Conservation (phyloP, 331 rosid species). For the Rosa hybrid region DNA sequence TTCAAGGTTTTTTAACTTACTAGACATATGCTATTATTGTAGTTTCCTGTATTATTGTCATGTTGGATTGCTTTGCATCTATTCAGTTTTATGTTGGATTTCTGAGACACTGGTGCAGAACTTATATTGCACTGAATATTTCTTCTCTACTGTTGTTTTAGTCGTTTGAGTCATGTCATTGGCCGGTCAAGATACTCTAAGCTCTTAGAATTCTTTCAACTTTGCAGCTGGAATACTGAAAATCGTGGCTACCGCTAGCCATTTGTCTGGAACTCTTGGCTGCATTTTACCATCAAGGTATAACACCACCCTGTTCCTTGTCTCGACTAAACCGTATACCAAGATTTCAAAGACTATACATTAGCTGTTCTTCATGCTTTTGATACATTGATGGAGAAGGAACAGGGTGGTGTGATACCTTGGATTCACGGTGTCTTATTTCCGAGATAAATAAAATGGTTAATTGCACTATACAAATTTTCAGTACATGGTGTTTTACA, state of each 20-base stretch:
- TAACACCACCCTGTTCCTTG: too few relatives aligned
- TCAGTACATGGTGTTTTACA: too few relatives aligned
- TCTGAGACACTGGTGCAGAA: background rate
- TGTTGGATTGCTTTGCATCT: background rate
- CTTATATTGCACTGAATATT: background rate
- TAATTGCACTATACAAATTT: background rate
- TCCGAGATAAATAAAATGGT: too few relatives aligned
- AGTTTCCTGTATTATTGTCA: background rate
- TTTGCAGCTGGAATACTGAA: too few relatives aligned
- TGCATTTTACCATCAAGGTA: too few relatives aligned
- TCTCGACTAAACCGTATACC: too few relatives aligned
- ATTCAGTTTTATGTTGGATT: background rate
- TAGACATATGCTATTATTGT: background rate
- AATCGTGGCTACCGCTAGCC: too few relatives aligned
- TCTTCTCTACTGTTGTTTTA: background rate
- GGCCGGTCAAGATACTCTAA: background rate
- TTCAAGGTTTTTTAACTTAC: background rate
- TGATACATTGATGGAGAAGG: background rate
- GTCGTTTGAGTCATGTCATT: too few relatives aligned
- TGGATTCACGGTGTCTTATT: background rate
- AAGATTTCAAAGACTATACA: too few relatives aligned
- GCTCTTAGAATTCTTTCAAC: too few relatives aligned
- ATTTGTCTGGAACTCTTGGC: too few relatives aligned
- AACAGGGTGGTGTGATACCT: background rate
- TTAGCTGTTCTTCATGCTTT: too few relatives aligned